These are phyloP conservation scores for Alectoria sarmentosa DNA, from an alignment of 495 filamentous ascomycete genomes.

Conservation along the genomic window DNA sequence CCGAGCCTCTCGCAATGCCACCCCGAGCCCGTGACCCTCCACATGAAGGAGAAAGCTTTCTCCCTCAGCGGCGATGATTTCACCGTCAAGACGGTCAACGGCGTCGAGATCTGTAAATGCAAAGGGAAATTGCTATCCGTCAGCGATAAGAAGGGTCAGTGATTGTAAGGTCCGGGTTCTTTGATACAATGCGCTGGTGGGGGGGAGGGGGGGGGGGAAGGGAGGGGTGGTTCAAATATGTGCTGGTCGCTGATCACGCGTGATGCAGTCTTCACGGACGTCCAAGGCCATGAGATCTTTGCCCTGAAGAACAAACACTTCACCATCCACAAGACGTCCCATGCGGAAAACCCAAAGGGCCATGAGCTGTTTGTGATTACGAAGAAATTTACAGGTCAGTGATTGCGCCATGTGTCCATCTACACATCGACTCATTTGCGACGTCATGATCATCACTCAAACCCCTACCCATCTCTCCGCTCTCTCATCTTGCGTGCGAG, in stretches of 20 bases:
- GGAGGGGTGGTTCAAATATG: not conserved
- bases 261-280: slow-evolving; percentile 14
- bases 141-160: slow-evolving; percentile 17
- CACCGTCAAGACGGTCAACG: slow-evolving; percentile 18
- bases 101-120: slow-evolving; percentile 20
- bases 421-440: no score
- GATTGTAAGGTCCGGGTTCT: not conserved
- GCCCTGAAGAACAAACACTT: slow-evolving; percentile 21
- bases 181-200: not conserved
- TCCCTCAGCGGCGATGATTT: slow-evolving; percentile 22
- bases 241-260: not conserved
- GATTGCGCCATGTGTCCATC: not conserved
- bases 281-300: slow-evolving; percentile 16
- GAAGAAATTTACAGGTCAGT: slow-evolving; percentile 18
- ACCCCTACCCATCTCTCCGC: not conserved
- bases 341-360: slow-evolving; percentile 17
- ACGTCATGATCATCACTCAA: not conserved
- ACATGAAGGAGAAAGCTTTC: slow-evolving; percentile 24
- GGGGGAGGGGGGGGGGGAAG: not conserved
- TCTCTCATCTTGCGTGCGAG: not conserved
- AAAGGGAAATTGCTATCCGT: slow-evolving; percentile 20
- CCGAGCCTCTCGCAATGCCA: slow-evolving; percentile 15
- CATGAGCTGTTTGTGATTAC: slow-evolving; percentile 20
- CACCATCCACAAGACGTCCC: slow-evolving; percentile 17
- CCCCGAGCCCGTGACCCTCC: slow-evolving; percentile 19